Conservation (phyloP, 495 filamentous ascomycete species). For the Penicillium roqueforti region DNA sequence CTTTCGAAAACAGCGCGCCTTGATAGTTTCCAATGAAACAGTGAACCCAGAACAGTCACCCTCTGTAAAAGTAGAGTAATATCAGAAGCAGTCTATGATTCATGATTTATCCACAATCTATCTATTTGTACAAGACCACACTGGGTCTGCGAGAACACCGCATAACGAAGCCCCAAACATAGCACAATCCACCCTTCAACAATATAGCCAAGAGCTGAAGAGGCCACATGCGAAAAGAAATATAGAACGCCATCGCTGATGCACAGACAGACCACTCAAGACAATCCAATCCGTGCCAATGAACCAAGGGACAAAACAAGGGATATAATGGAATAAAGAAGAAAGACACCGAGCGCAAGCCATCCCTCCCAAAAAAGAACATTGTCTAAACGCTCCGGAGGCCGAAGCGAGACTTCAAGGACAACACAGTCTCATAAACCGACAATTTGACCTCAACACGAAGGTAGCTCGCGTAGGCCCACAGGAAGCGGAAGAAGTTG, state of each 20-base stretch:
- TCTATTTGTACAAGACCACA: conserved; percentile 13
- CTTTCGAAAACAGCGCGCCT: conserved; percentile 22
- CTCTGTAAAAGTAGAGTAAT: neutral
- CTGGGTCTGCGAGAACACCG: neutral
- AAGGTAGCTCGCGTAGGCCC: conserved; percentile 55
- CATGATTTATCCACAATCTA: conserved; percentile 9
- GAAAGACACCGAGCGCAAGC: neutral
- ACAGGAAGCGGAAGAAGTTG: conserved; percentile 53
- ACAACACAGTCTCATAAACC: conserved; percentile 54
- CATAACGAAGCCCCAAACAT: conserved; percentile 2
- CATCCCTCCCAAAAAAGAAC: neutral
- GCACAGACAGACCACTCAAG: conserved; percentile 27
- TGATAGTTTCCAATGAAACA: conserved; percentile 34
- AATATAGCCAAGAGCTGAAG: neutral
- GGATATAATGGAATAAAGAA: conserved; percentile 6
- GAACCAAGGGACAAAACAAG: conserved; percentile 14
- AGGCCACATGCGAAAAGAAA: neutral
- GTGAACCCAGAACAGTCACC: conserved; percentile 19
- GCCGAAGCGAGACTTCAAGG: conserved; percentile 42
- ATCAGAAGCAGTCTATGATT: conserved; percentile 8
- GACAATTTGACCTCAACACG: conserved; percentile 61
- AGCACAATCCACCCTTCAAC: neutral
- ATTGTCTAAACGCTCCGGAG: conserved; percentile 15
- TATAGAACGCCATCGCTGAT: conserved; percentile 33
- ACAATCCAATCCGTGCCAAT: conserved; percentile 29